Conservation (phyloP, 345 rosid species). For the Firmiana major region DNA sequence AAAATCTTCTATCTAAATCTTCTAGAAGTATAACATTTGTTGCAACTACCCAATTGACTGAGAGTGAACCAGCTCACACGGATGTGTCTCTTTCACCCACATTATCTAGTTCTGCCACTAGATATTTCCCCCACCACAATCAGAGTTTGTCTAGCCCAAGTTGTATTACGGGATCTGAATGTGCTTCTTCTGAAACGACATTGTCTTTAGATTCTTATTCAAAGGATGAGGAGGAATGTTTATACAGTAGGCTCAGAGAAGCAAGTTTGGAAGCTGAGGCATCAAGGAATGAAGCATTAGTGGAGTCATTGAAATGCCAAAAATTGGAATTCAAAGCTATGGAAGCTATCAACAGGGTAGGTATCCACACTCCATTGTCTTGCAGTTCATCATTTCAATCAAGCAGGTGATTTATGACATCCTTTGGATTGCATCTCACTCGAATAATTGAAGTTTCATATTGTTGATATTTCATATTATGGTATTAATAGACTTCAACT, state of each 20-base stretch:
- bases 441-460: neutral
- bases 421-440: neutral
- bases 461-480: neutral
- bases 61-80: slow-evolving; percentile 21
- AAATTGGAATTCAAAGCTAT: slow-evolving; percentile 44
- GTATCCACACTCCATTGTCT: neutral
- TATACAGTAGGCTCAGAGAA: slow-evolving; percentile 30
- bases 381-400: neutral
- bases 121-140: slow-evolving; percentile 9
- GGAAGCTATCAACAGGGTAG: slow-evolving; percentile 51
- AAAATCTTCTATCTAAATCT: slow-evolving; percentile 24
- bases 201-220: slow-evolving; percentile 34
- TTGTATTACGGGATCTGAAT: slow-evolving; percentile 25
- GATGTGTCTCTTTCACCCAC: slow-evolving; percentile 14
- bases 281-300: slow-evolving; percentile 30
- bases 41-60: slow-evolving; percentile 25
- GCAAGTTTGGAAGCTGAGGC: slow-evolving; percentile 28
- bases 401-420: neutral
- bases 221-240: slow-evolving; percentile 33
- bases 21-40: slow-evolving; percentile 12
- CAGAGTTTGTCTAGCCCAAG: slow-evolving; percentile 26
- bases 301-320: slow-evolving; percentile 29
- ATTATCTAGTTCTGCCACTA: slow-evolving; percentile 17
- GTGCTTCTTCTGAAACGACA: slow-evolving; percentile 28
- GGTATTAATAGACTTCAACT: neutral